A percentile compares a stretch with the other conserved stretches of the same genome.
phyloP scores from a whole-genome alignment of 108 stramenopile genomes.

The Nannochloropsis oceanica region DNA sequence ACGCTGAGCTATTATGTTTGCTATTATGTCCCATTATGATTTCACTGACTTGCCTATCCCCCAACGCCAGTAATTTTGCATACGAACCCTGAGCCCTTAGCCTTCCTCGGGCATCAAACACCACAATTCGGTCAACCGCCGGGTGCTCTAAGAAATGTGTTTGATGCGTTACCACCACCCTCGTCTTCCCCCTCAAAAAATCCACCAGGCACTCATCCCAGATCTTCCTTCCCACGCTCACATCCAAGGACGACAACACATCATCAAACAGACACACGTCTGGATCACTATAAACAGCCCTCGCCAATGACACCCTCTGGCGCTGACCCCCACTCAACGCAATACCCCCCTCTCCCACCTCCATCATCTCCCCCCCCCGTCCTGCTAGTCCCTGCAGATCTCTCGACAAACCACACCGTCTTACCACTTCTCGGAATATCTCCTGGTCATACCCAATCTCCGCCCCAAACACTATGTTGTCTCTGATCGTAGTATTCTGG shows the following conservation, averaged over 20 bases:
- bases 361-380: not conserved
- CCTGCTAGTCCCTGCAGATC: not conserved
- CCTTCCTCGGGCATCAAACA: not conserved
- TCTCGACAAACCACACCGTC: not conserved
- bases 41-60: not conserved
- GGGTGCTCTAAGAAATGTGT: not conserved
- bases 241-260: constrained; percentile 73
- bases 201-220: constrained; percentile 7
- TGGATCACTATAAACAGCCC: constrained; percentile 74
- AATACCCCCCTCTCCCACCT: not conserved
- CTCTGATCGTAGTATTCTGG: not conserved
- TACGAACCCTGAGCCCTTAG: not conserved
- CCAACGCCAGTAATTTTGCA: not conserved
- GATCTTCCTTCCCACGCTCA: constrained; percentile 9
- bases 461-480: not conserved
- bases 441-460: not conserved
- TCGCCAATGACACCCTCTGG: constrained; percentile 81
- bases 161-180: not conserved
- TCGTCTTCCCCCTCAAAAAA: not conserved
- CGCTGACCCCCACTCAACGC: constrained; percentile 67
- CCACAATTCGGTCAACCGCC: not conserved
- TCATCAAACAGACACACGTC: constrained; percentile 82
- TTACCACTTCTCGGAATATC: not conserved
- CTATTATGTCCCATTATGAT: not conserved
- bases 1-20: not conserved